Conservation (phyloP, 2,329 filamentous ascomycete species). For the Aspergillus pseudonomiae region DNA sequence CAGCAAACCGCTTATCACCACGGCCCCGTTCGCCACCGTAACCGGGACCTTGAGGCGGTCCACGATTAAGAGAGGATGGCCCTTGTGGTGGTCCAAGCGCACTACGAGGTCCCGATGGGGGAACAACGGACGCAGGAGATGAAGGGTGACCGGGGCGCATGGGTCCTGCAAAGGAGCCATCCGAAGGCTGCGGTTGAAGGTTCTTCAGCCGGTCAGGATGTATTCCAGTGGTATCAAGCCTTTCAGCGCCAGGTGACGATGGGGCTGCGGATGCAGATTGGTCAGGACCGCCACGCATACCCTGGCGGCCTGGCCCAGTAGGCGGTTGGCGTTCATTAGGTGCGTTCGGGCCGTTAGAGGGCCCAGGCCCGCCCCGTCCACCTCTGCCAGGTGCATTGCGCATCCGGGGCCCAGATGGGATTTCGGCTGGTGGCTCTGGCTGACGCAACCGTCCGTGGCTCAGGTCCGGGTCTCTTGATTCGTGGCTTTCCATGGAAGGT, state of each 20-base stretch:
- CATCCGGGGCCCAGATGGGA: constrained; percentile 58
- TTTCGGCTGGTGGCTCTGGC: constrained; percentile 44
- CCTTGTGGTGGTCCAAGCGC: constrained; percentile 38
- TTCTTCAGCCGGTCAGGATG: constrained; percentile 58
- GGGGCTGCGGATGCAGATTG: constrained; percentile 31
- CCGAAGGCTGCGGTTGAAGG: constrained; percentile 38
- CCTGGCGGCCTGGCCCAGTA: constrained; percentile 46
- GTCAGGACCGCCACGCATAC: constrained; percentile 38
- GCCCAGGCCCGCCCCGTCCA: constrained; percentile 38
- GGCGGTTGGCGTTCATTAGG: constrained; percentile 46
- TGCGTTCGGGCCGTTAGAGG: constrained; percentile 23
- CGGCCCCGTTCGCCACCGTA: constrained; percentile 43
- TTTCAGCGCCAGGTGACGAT: constrained; percentile 37
- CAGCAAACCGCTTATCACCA: constrained; percentile 51
- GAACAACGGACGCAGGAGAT: constrained; percentile 31
- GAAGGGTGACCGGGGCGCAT: constrained; percentile 27
- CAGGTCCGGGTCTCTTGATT: constrained; percentile 48
- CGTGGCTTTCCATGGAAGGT: constrained; percentile 29
- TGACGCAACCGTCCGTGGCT: constrained; percentile 52
- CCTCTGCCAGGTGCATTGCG: constrained; percentile 41
- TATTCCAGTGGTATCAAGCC: constrained; percentile 49
- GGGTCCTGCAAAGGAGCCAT: constrained; percentile 22
- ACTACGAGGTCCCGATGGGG: constrained; percentile 47
- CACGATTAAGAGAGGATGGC: constrained; percentile 39
- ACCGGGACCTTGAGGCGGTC: constrained; percentile 41